phyloP scores from a whole-genome alignment of 257 asterid genomes.

The Marsdenia floribunda region DNA sequence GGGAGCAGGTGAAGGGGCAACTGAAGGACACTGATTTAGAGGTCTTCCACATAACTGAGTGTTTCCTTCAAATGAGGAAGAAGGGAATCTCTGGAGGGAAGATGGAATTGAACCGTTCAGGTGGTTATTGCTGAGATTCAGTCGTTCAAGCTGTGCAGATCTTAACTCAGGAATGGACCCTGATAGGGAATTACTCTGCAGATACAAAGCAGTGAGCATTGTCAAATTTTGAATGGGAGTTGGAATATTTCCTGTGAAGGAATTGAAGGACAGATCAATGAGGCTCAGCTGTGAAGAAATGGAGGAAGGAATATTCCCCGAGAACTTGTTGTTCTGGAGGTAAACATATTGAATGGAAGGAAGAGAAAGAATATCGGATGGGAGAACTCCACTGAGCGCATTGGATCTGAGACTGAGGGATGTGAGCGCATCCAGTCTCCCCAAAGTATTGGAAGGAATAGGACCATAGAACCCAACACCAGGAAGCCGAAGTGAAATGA shows the following conservation, averaged over 20 bases:
- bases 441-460: slow-evolving; percentile 57
- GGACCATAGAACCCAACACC: slow-evolving; percentile 60
- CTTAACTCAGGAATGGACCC: slow-evolving; percentile 57
- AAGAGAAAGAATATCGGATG: slow-evolving; percentile 59
- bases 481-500: slow-evolving; percentile 61
- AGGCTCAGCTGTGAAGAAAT: slow-evolving; percentile 45
- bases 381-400: slow-evolving; percentile 48
- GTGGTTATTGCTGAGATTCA: slow-evolving; percentile 55
- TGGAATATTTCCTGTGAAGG: slow-evolving; percentile 55
- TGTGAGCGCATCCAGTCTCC: slow-evolving; percentile 50
- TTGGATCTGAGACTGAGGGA: slow-evolving; percentile 69
- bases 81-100: slow-evolving; percentile 45
- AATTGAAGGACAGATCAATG: slow-evolving; percentile 63
- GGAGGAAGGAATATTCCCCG: slow-evolving; percentile 49
- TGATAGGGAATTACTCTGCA: slow-evolving; percentile 59
- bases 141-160: slow-evolving; percentile 42
- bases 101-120: slow-evolving; percentile 61
- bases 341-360: slow-evolving; percentile 54
- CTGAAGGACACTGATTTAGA: slow-evolving; percentile 36
- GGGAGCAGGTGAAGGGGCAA: slow-evolving; percentile 33
- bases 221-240: slow-evolving; percentile 36
- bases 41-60: slow-evolving; percentile 64
- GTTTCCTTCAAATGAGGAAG: slow-evolving; percentile 64
- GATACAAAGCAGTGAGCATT: slow-evolving; percentile 41
- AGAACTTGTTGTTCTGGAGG: slow-evolving; percentile 53